phyloP scores from a whole-genome alignment of 2,329 filamentous ascomycete species.

The Cordyceps militaris region DNA sequence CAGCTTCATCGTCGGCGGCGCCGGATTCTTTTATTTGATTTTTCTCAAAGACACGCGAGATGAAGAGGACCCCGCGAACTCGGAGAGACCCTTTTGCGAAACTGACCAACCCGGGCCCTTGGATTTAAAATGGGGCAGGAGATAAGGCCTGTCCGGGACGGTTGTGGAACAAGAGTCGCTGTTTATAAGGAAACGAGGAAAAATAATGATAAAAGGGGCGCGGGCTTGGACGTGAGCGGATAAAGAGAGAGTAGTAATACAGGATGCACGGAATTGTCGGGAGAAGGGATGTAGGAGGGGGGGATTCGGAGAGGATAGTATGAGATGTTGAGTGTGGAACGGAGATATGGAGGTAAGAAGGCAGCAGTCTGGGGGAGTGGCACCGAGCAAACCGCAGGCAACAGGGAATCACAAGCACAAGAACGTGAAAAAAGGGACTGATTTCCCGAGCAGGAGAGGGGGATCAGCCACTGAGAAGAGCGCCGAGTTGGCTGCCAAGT shows the following conservation, averaged over 20 bases:
- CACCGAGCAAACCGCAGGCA: neutral
- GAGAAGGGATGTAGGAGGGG: neutral
- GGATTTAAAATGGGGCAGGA: slow-evolving; percentile 9
- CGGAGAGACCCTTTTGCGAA: neutral
- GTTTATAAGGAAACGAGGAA: neutral
- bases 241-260: neutral
- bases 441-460: neutral
- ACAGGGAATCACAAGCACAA: neutral
- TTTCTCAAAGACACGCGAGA: neutral
- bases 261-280: neutral
- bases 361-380: neutral
- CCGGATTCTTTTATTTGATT: too few species aligned
- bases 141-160: neutral
- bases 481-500: neutral
- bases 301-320: neutral
- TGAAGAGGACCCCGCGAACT: neutral
- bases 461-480: neutral
- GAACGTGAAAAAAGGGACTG: neutral
- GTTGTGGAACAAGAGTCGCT: neutral
- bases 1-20: slow-evolving; percentile 48
- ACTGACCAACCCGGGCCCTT: neutral
- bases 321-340: slow-evolving; percentile 13
- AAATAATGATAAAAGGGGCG: neutral
- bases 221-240: neutral
- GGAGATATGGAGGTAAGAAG: slow-evolving; percentile 2